A percentile compares a stretch with the other conserved stretches of the same genome.
Evolutionary conservation across 2,329 filamentous ascomycete species (phyloP).

Genomic region (Aspergillus uvarum): DNA sequence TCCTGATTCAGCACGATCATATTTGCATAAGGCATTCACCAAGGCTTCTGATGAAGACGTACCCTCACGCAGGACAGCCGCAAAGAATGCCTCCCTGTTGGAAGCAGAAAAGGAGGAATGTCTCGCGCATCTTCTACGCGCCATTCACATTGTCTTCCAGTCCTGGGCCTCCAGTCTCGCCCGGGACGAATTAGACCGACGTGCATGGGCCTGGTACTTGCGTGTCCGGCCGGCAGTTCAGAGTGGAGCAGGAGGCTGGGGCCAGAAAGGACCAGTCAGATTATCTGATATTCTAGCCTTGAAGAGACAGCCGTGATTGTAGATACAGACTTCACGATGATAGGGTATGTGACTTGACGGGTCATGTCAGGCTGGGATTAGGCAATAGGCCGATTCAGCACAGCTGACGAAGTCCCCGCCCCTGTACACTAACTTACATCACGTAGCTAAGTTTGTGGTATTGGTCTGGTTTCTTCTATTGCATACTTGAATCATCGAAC

Average conservation of each 20-base stretch:
- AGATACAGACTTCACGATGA: background rate
- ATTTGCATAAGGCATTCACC: constrained; percentile 53
- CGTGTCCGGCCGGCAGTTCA: constrained; percentile 74
- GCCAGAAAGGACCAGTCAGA: constrained; percentile 70
- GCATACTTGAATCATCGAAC: background rate
- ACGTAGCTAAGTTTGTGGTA: too few species aligned
- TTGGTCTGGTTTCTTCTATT: background rate
- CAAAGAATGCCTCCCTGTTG: constrained; percentile 47
- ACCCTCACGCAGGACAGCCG: constrained; percentile 37
- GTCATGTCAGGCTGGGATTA: background rate
- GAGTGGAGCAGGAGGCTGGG: constrained; percentile 74
- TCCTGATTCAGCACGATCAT: constrained; percentile 65
- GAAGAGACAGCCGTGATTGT: constrained; percentile 17
- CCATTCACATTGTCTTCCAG: constrained; percentile 68
- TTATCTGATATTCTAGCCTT: constrained; percentile 62
- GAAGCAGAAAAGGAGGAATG: constrained; percentile 67
- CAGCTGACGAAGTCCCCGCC: background rate
- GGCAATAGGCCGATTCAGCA: background rate
- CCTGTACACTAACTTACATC: background rate
- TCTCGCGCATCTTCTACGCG: constrained; percentile 66
- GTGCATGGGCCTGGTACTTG: constrained; percentile 81
- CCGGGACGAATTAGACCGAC: constrained; percentile 67
- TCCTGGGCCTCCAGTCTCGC: constrained; percentile 70
- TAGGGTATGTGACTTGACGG: background rate
- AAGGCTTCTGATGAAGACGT: constrained; percentile 13